Evolutionary conservation across 768 basidiomycete species (phyloP), one percentile per base, ranked within the genome.

Genomic region (Ephemerocybe angulata): DNA sequence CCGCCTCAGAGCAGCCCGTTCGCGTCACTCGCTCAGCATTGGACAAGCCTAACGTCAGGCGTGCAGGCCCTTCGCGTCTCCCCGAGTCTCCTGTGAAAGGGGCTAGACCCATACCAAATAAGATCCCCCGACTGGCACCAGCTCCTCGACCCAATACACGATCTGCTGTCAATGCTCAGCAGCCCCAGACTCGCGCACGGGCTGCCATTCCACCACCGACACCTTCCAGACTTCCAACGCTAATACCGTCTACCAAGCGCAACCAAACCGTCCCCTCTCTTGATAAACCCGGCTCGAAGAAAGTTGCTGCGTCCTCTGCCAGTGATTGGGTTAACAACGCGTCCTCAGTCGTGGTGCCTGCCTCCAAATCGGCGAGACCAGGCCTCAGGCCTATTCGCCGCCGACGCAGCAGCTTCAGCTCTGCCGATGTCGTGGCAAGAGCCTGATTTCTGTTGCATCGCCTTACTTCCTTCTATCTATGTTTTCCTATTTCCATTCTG

Each of bases 401-500:
- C 58, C 75, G 91, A 64, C 77, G 91, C 56, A 93, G 91, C 65
- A 93, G 92, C 63, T 93, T 93, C 69, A 93, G 92, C 65, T 78
- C 86, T 53, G 90, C 88, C 3, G 91, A 93, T 67, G 86, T 93
- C 21, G 82, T 92, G 57, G 90, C 88, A 63, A 93, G 74, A 70
- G 54, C 43, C 41, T 55, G 65, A 60, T 53, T 57, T 29, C 38
- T 7, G 7, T n/a, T 5, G 21, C 17, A 53, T 61, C 65, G 65
- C 64, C 56, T 62, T 57, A 63, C 71, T 68, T 64, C 61, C 62
- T 61, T 65, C 69, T 70, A 68, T 66, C 63, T 63, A 69, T 68
- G 63, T 61, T 67, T 70, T 73, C 67, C 52, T 56, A 60, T 59
- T 42, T 50, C 56, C 54, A 58, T 59, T 55, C 41, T 53, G 57